Conservation (phyloP, 2,329 filamentous ascomycete genomes). For the Beauveria australis region DNA sequence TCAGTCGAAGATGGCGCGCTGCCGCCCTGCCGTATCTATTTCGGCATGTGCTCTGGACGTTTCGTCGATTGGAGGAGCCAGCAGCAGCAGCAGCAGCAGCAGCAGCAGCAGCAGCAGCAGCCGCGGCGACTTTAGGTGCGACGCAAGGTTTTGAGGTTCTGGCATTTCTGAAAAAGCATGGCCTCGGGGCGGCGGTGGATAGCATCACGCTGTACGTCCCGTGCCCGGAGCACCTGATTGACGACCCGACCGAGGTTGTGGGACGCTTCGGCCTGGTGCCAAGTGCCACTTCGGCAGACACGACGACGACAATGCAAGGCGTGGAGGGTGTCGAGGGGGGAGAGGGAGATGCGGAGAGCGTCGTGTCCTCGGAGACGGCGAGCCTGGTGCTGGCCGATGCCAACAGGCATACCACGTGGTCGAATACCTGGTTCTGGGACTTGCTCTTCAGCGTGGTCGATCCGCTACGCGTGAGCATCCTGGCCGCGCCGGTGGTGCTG, state of each 20-base stretch:
- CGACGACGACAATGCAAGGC: slow-evolving; percentile 9
- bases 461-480: slow-evolving; percentile 35
- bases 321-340: background rate
- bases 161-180: slow-evolving; percentile 28
- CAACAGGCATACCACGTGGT: slow-evolving; percentile 3
- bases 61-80: slow-evolving; percentile 24
- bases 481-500: slow-evolving; percentile 53
- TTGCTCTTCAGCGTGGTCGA: slow-evolving; percentile 45
- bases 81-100: background rate
- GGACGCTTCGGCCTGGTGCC: slow-evolving; percentile 24
- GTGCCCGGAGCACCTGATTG: slow-evolving; percentile 18
- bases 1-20: slow-evolving; percentile 45
- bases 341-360: background rate
- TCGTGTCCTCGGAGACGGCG: slow-evolving; percentile 15
- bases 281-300: slow-evolving; percentile 7
- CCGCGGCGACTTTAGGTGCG: background rate
- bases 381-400: slow-evolving; percentile 1
- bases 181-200: slow-evolving; percentile 31
- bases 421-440: slow-evolving; percentile 43
- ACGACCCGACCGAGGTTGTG: slow-evolving; percentile 20
- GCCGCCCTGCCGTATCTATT: slow-evolving; percentile 50
- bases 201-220: slow-evolving; percentile 34
- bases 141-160: slow-evolving; percentile 19
- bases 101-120: background rate
- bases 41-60: slow-evolving; percentile 39